phyloP scores from a whole-genome alignment of 1,139 yeast species.

The Pichia sp. region DNA sequence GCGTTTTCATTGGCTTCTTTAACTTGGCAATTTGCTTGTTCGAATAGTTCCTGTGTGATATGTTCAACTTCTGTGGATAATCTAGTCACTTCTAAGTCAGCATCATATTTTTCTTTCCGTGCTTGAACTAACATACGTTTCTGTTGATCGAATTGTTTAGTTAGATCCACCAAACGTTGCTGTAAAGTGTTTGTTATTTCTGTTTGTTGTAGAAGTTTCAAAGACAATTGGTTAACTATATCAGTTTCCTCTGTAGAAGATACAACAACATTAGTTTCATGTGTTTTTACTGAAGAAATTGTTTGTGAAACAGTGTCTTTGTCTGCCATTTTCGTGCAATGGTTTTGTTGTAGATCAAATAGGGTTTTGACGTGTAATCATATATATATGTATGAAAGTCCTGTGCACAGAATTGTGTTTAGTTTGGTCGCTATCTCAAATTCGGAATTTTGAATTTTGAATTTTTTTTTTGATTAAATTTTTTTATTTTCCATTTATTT shows the following conservation, averaged over 20 bases:
- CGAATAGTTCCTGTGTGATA: slow-evolving; percentile 64
- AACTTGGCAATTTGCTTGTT: slow-evolving; percentile 73
- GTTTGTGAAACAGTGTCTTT: neutral
- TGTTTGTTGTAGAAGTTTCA: slow-evolving; percentile 23
- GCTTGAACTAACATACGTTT: slow-evolving; percentile 11
- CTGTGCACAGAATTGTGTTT: neutral
- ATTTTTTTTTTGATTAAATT: neutral
- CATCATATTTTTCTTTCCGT: slow-evolving; percentile 31
- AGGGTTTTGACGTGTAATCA: no score
- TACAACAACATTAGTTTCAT: neutral
- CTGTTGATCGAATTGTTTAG: slow-evolving; percentile 29
- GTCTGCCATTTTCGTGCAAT: neutral
- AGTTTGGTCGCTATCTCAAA: neutral
- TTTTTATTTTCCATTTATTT: neutral
- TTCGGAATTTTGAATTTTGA: neutral
- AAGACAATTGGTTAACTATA: slow-evolving; percentile 20
- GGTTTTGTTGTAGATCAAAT: neutral
- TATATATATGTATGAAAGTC: no score
- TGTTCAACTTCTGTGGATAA: slow-evolving; percentile 72
- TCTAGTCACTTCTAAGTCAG: slow-evolving; percentile 38
- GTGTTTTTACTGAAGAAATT: neutral
- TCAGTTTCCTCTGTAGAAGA: neutral
- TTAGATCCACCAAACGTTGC: slow-evolving; percentile 31
- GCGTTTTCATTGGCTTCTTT: slow-evolving; percentile 51
- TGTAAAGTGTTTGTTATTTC: slow-evolving; percentile 23